Conservation (phyloP, 2,329 filamentous ascomycete species). For the Trichoderma aggressivum region DNA sequence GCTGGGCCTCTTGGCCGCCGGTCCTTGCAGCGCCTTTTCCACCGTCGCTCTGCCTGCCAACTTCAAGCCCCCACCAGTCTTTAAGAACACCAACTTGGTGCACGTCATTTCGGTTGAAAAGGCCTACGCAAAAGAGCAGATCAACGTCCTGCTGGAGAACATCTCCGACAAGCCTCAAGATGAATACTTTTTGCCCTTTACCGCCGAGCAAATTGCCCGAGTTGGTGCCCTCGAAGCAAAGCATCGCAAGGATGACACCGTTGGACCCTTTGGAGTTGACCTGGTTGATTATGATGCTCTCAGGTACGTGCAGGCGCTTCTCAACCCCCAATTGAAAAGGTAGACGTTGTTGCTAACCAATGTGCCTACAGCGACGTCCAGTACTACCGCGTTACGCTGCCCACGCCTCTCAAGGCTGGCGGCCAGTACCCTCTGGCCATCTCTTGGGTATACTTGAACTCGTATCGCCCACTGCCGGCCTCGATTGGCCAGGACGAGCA, state of each 20-base stretch:
- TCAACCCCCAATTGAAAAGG: neutral
- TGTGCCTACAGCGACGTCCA: slow-evolving; percentile 58
- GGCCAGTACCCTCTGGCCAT: slow-evolving; percentile 84
- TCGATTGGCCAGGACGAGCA: slow-evolving; percentile 78
- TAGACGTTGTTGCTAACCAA: neutral
- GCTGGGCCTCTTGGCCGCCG: slow-evolving; percentile 53
- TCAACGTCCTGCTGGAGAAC: slow-evolving; percentile 96
- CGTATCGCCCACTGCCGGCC: slow-evolving; percentile 77
- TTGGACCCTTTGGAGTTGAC: slow-evolving; percentile 66
- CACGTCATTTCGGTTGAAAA: slow-evolving; percentile 91
- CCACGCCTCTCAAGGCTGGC: slow-evolving; percentile 69
- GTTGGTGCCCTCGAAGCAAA: slow-evolving; percentile 87
- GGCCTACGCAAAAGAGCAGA: slow-evolving; percentile 80
- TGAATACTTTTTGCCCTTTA: slow-evolving; percentile 90
- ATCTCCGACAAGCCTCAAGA: slow-evolving; percentile 72
- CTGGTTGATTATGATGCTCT: slow-evolving; percentile 61
- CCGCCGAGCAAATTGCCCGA: slow-evolving; percentile 67
- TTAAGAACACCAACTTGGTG: slow-evolving; percentile 90
- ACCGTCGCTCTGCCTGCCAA: slow-evolving; percentile 58
- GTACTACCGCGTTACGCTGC: slow-evolving; percentile 81
- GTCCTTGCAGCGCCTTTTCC: slow-evolving; percentile 46
- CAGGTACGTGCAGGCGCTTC: slow-evolving; percentile 42
- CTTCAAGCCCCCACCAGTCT: slow-evolving; percentile 85
- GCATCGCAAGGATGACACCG: slow-evolving; percentile 77
- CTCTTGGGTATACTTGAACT: slow-evolving; percentile 74